phyloP scores from a whole-genome alignment of 2,329 filamentous ascomycete genomes.

The Colletotrichum siamense region DNA sequence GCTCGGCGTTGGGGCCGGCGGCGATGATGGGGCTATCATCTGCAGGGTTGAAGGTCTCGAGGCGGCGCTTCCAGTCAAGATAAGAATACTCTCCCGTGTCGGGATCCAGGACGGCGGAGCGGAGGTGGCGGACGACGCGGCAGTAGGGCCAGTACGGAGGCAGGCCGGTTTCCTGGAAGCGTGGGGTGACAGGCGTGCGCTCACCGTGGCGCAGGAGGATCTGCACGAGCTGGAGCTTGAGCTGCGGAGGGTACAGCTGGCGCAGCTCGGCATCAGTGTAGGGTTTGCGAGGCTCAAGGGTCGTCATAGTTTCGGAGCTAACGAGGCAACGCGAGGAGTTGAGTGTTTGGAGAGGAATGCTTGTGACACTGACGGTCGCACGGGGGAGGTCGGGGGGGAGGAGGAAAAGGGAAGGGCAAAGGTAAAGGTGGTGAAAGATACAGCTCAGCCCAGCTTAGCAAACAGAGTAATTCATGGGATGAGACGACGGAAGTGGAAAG shows the following conservation, averaged over 20 bases:
- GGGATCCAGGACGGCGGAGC: conserved; percentile 52
- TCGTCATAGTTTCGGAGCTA: conserved; percentile 67
- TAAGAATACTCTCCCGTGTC: conserved; percentile 44
- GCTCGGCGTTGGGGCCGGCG: conserved; percentile 68
- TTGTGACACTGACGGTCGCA: background rate
- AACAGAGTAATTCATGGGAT: conserved; percentile 7
- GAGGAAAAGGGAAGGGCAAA: background rate
- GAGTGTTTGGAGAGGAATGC: conserved; percentile 14
- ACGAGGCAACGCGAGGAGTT: background rate
- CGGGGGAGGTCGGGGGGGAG: background rate
- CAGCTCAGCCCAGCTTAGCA: background rate
- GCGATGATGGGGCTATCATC: conserved; percentile 72
- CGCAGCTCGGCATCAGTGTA: conserved; percentile 84
- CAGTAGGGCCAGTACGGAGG: conserved; percentile 88
- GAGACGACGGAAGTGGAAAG: background rate
- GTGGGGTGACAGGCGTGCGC: conserved; percentile 84
- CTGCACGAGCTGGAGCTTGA: conserved; percentile 90
- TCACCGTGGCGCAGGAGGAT: conserved; percentile 81
- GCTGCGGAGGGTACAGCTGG: conserved; percentile 77
- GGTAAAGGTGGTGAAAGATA: background rate
- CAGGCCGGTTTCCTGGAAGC: conserved; percentile 82
- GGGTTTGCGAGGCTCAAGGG: conserved; percentile 73
- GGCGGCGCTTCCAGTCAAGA: conserved; percentile 69
- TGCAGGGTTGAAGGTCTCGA: conserved; percentile 80
- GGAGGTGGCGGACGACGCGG: conserved; percentile 74